Percentiles rank a stretch among this genome's conserved stretches.
Conservation (phyloP, 176 grass and related monocot genomes). For the Rhynchospora breviuscula region DNA sequence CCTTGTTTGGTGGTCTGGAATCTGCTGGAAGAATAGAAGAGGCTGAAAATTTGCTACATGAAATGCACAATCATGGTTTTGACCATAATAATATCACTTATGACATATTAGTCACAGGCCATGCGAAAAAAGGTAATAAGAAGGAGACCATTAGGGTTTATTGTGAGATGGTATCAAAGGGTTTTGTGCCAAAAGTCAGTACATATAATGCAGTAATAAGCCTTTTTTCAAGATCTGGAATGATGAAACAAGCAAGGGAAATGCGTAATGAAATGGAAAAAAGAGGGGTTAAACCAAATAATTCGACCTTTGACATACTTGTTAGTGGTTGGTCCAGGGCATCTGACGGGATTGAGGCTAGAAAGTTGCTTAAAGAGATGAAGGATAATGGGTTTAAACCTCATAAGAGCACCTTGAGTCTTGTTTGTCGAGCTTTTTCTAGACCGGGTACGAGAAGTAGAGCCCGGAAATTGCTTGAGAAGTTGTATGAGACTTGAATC, state of each 20-base stretch:
- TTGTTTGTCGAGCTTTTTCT: constrained; percentile 68
- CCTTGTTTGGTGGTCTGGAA: constrained; percentile 71
- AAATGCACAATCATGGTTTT: constrained; percentile 58
- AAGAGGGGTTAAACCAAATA: constrained; percentile 53
- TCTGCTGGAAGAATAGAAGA: constrained; percentile 62
- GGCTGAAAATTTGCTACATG: constrained; percentile 44
- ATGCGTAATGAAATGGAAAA: constrained; percentile 73
- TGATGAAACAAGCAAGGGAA: constrained; percentile 90
- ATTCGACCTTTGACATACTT: constrained; percentile 78
- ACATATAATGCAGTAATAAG: constrained; percentile 82
- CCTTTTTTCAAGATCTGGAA: constrained; percentile 60
- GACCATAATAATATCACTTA: constrained; percentile 61
- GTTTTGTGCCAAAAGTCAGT: constrained; percentile 88
- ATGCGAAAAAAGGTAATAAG: constrained; percentile 71
- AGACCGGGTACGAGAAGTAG: constrained; percentile 48
- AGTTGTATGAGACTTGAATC: constrained; percentile 40
- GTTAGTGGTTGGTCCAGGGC: constrained; percentile 81
- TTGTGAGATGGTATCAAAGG: constrained; percentile 79
- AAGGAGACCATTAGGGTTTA: constrained; percentile 63
- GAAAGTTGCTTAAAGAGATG: constrained; percentile 78
- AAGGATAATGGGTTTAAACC: constrained; percentile 64
- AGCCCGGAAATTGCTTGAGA: constrained; percentile 53
- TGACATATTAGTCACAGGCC: constrained; percentile 74
- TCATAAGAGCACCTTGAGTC: constrained; percentile 50
- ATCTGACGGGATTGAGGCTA: constrained; percentile 61